These are phyloP conservation scores for Leccinum variabile DNA, from an alignment of 1,284 basidiomycete species.

Conservation along the genomic window DNA sequence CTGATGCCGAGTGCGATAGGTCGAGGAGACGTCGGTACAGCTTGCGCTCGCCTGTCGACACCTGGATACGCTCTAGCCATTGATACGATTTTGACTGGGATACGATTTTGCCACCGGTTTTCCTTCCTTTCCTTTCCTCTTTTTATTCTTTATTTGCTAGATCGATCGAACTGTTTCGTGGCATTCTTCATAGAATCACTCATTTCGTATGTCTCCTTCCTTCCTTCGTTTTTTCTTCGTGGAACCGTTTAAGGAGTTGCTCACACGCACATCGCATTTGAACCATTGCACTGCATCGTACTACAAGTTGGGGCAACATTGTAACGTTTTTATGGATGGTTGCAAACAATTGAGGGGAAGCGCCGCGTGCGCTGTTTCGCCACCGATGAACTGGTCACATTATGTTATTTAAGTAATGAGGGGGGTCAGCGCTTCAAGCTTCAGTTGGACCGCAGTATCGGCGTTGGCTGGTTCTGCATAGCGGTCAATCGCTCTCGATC, in stretches of 20 bases:
- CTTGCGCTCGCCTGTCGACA: conserved; percentile 23
- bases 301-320: neutral
- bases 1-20: conserved; percentile 9
- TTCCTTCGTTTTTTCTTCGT: neutral
- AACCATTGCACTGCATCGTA: neutral
- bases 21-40: conserved; percentile 28
- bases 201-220: neutral
- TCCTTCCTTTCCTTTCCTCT: neutral
- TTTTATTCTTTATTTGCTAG: neutral
- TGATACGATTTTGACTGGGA: neutral
- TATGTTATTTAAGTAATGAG: too few species aligned
- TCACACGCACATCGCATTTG: neutral
- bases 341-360: neutral
- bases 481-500: too few species aligned
- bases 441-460: too few species aligned
- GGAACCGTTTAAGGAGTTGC: neutral
- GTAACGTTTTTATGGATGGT: neutral
- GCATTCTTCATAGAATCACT: neutral
- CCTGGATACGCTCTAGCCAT: conserved; percentile 15
- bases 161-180: neutral
- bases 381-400: too few species aligned
- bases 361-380: too few species aligned
- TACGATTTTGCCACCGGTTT: neutral
- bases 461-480: too few species aligned
- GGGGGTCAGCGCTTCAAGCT: too few species aligned